Evolutionary conservation across 2,329 filamentous ascomycete genomes (phyloP).

Genomic region (Fusarium penzigii): DNA sequence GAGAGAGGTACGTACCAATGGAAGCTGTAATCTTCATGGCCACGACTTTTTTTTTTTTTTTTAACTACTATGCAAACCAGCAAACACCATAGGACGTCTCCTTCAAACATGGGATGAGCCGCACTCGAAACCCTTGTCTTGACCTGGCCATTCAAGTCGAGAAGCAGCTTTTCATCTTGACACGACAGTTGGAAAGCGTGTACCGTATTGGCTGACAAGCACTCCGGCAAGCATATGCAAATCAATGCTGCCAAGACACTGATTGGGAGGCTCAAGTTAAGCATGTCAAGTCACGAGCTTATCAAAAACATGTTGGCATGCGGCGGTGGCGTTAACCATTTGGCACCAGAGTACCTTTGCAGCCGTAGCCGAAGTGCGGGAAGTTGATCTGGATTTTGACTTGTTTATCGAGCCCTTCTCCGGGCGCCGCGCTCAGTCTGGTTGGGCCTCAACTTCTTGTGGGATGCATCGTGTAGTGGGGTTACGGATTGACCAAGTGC

Average conservation of each 20-base stretch:
- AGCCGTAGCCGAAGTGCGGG: slow-evolving; percentile 18
- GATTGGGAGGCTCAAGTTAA: neutral
- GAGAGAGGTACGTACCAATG: too few relatives aligned
- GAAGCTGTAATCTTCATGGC: too few relatives aligned
- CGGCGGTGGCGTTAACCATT: slow-evolving; percentile 21
- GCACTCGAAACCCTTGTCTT: too few relatives aligned
- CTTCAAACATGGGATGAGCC: too few relatives aligned
- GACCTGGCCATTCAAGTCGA: too few relatives aligned
- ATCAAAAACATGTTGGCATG: slow-evolving; percentile 19
- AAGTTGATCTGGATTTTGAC: slow-evolving; percentile 10
- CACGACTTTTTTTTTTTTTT: too few relatives aligned
- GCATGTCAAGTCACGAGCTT: slow-evolving; percentile 6
- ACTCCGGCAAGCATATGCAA: neutral
- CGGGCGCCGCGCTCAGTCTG: slow-evolving; percentile 6
- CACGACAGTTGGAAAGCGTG: neutral
- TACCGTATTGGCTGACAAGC: neutral
- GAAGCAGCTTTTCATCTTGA: too few relatives aligned
- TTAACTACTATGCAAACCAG: too few relatives aligned
- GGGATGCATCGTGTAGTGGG: slow-evolving; percentile 16
- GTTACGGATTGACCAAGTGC: slow-evolving; percentile 5
- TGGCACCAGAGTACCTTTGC: slow-evolving; percentile 8
- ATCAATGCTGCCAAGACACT: neutral
- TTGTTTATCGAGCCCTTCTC: neutral
- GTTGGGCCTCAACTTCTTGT: slow-evolving; percentile 7
- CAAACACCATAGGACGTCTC: too few relatives aligned